Evolutionary conservation across 1,284 basidiomycete species (phyloP), one percentile per base, ranked within the genome.

Genomic region (Apiotrichum domesticum): DNA sequence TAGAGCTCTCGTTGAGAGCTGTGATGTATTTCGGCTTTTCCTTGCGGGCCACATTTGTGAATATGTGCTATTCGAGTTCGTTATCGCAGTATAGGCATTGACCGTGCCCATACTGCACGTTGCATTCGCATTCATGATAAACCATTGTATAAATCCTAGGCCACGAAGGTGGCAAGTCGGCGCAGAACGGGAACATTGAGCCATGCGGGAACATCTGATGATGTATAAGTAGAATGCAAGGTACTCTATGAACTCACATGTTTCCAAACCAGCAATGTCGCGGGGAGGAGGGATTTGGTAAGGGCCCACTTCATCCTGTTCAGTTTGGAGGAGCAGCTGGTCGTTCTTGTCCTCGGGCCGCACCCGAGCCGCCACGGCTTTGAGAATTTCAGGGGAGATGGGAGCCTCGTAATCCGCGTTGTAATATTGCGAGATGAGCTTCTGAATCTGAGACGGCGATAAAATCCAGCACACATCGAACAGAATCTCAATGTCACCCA

Each of bases 391-490:
- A 35, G 91, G 89, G 0, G 93, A 93, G 67, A 98, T 95, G 5
- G 94, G 94, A 65, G 90, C 92, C 87, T 96, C 73, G 35, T 67
- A 68, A 78, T 98, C 96, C 48, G 96, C 96, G 59, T 96, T 94
- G 71, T 96, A 95, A 80, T 98, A 98, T 78, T 96, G 94, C 59
- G 88, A 88, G 78, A 95, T 96, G 84, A 97, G 91, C 71, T 95
- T 89, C 79, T 98, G 96, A 67, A 99, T 98, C 77, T 99, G 96
- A 73, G 95, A 95, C 0, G 96, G 96, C 58, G 93, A 98, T 53
- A 99, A 81, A 87, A 99, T 98, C 96, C 96, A 98, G 81, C 94
- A 98, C 55, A 98, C 95, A 73, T 96, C 89, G 73, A 97, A 98
- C 68, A 98, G 95, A 68, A 98, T 98, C 76, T 98, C 93, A 63